Percentiles rank a stretch among this genome's conserved stretches.
Evolutionary conservation across 208 protist species (phyloP).

Genomic region (Blechomonas ayalai): DNA sequence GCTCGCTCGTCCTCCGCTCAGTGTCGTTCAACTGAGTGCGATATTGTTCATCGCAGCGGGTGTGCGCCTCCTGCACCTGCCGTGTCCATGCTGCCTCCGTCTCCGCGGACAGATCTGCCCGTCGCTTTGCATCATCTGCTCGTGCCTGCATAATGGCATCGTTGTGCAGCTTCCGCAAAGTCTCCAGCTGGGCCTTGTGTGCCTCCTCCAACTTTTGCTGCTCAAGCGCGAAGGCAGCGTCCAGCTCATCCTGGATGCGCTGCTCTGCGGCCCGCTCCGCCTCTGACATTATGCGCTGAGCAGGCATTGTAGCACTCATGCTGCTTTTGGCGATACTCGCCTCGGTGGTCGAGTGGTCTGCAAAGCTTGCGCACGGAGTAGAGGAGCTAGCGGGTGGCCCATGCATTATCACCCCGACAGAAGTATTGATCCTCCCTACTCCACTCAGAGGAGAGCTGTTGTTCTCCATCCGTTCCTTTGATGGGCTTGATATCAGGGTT

Average conservation of each 20-base stretch:
- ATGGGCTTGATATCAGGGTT: too few species aligned
- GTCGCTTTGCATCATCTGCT: slow-evolving; percentile 16
- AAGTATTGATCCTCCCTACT: too few species aligned
- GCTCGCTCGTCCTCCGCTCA: slow-evolving; percentile 24
- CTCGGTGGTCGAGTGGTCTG: too few species aligned
- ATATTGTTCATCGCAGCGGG: slow-evolving; percentile 29
- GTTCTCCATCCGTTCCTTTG: too few species aligned
- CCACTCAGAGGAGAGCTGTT: too few species aligned
- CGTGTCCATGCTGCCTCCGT: slow-evolving; percentile 11
- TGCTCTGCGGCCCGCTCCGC: slow-evolving; percentile 66
- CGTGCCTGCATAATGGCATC: slow-evolving; percentile 36
- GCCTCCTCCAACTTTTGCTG: slow-evolving; percentile 28
- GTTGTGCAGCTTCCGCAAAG: slow-evolving; percentile 31
- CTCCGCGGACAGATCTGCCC: slow-evolving; percentile 5
- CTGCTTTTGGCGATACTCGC: too few species aligned
- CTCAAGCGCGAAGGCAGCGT: slow-evolving; percentile 30
- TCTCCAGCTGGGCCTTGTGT: slow-evolving; percentile 22
- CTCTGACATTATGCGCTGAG: slow-evolving; percentile 52
- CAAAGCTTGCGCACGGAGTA: too few species aligned
- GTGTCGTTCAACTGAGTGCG: slow-evolving; percentile 23
- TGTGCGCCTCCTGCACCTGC: slow-evolving; percentile 15
- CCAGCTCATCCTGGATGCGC: slow-evolving; percentile 49
- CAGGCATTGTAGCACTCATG: too few species aligned
- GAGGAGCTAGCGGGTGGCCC: too few species aligned
- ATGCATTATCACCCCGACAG: too few species aligned